A percentile compares a stretch with the other conserved stretches of the same genome.
phyloP scores from a whole-genome alignment of 495 filamentous ascomycete genomes.

The Penicillium odoratum region DNA sequence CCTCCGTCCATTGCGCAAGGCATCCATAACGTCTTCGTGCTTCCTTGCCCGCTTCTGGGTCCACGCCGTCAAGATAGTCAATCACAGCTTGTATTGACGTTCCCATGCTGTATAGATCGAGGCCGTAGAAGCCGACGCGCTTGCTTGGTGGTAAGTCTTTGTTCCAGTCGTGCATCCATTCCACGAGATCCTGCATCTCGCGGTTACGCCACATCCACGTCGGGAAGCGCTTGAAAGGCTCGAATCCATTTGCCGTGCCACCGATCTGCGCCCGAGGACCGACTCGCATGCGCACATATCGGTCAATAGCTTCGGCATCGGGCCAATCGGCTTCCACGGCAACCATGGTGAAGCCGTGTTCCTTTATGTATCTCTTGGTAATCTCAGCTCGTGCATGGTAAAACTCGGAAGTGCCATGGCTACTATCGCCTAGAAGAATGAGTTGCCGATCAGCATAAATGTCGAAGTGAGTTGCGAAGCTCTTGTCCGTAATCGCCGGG shows the following conservation, averaged over 20 bases:
- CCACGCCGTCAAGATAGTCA: slow-evolving; percentile 52
- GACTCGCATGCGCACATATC: slow-evolving; percentile 53
- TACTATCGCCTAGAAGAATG: slow-evolving; percentile 57
- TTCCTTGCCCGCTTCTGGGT: slow-evolving; percentile 44
- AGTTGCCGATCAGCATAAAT: slow-evolving; percentile 42
- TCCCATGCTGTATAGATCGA: slow-evolving; percentile 58
- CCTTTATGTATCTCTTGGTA: slow-evolving; percentile 51
- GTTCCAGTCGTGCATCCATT: slow-evolving; percentile 56
- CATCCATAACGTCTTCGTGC: slow-evolving; percentile 49
- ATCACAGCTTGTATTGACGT: slow-evolving; percentile 52
- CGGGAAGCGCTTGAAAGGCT: slow-evolving; percentile 55
- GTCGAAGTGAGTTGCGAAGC: slow-evolving; percentile 46
- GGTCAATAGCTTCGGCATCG: slow-evolving; percentile 55
- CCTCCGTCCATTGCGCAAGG: slow-evolving; percentile 52
- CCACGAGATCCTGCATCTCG: slow-evolving; percentile 56
- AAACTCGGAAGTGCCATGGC: slow-evolving; percentile 62
- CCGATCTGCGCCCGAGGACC: slow-evolving; percentile 36
- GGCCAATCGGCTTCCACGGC: slow-evolving; percentile 62
- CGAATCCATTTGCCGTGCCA: slow-evolving; percentile 27
- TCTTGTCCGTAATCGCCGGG: slow-evolving; percentile 36
- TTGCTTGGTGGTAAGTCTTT: slow-evolving; percentile 27
- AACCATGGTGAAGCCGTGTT: slow-evolving; percentile 57
- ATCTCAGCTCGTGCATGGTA: slow-evolving; percentile 56
- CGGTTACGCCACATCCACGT: slow-evolving; percentile 65
- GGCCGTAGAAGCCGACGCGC: slow-evolving; percentile 52